Percentiles rank a stretch among this genome's conserved stretches.
These are phyloP conservation scores for Dendrobium chrysotoxum DNA, from an alignment of 106 monocot genomes.

Conservation along the genomic window DNA sequence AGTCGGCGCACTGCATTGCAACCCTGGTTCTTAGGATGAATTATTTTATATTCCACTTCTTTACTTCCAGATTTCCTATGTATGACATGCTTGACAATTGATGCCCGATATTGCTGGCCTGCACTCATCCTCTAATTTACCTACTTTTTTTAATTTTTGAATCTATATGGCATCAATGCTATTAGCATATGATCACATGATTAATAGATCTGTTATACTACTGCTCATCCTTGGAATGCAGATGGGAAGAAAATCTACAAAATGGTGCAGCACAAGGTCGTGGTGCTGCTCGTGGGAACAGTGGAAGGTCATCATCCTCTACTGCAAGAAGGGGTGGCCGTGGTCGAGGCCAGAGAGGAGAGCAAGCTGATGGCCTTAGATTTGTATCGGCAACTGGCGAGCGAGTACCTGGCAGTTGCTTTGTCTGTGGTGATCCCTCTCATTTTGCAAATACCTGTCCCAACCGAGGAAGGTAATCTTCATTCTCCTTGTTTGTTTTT, in stretches of 20 bases:
- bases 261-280: constrained; percentile 20
- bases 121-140: too few species aligned
- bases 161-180: too few species aligned
- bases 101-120: too few species aligned
- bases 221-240: constrained; percentile 6
- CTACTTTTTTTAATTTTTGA: too few species aligned
- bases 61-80: too few species aligned
- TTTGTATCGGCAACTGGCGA: constrained; percentile 91
- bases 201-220: too few species aligned
- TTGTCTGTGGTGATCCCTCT: constrained; percentile 74
- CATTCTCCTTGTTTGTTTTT: background rate
- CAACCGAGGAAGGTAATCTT: constrained; percentile 14
- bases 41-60: too few species aligned
- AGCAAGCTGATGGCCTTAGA: constrained; percentile 21
- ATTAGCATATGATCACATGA: too few species aligned
- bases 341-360: constrained; percentile 37
- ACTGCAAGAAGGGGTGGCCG: constrained; percentile 34
- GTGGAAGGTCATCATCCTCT: constrained; percentile 20
- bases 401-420: constrained; percentile 58
- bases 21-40: too few species aligned
- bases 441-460: constrained; percentile 93
- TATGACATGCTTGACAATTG: too few species aligned
- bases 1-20: too few species aligned
- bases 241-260: constrained; percentile 65
- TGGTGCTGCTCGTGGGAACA: constrained; percentile 9